Base-by-base conservation (phyloP, 805 yeast genomes). In the Candida sonorensis region DNA sequence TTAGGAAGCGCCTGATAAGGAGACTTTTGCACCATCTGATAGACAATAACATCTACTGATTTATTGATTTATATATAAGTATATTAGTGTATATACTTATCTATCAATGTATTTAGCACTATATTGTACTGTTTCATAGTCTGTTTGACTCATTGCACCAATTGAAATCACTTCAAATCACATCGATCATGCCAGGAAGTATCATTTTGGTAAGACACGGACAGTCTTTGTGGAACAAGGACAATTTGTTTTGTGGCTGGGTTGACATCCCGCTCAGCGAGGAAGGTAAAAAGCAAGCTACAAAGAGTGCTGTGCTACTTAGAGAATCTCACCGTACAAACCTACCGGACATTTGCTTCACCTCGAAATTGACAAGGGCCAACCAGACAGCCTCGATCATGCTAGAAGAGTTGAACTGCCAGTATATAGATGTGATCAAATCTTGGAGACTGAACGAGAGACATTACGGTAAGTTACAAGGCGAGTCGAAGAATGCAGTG, bases 191-290 rank as follows among this genome's bases (percentile, higher is more conserved):
- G 53, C 17, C 44, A 10, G 52, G 52, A 10, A 48, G 46, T 43
- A 58, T 77, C 38, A 63, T 78, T 33, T 60, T 82, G 37, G 68
- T 82, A 33, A 75, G 94, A 59, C 94, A 83, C 65, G 94, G 94
- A 4, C 83, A 83, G 55, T 78, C 87, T 50, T 78, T 75, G 50
- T 76, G 85, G 75, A 83, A 83, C 54, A 76, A 79, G 53, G 72
- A 72, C 50, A 76, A 81, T 58, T 65, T 75, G 42, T 83, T 83
- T 60, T 81, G 92, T 55, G 94, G 94, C 13, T 83, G 94, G 94
- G 76, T 81, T 19, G 90, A 83, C 59, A 79, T 81, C 21, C 66
- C 69, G 37, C 63, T 83, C 46, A 77, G 88, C 4, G 75, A 62
- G 7, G 69, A 72, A 39, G 94, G 94, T 29, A 62, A 66, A 42